These are phyloP conservation scores for Ogataea angusta DNA, from an alignment of 805 yeast genomes.

Conservation along the genomic window DNA sequence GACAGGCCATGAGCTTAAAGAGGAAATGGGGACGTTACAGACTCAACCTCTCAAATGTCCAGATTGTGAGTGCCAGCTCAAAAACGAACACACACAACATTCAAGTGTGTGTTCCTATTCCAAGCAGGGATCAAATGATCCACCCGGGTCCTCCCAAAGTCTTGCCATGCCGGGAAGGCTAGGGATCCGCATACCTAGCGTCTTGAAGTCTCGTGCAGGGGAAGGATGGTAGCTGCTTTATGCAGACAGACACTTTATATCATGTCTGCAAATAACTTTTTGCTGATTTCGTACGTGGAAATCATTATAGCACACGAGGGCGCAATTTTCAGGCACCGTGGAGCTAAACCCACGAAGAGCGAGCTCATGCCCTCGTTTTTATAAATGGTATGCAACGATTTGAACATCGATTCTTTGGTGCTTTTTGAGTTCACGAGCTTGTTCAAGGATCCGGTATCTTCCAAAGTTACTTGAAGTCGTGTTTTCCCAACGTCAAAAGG, in stretches of 20 bases:
- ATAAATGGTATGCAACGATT: conserved; percentile 59
- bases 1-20: conserved; percentile 7
- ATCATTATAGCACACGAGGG: conserved; percentile 99
- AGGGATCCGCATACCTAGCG: conserved; percentile 26
- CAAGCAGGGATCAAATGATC: conserved; percentile 12
- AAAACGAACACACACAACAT: conserved; percentile 19
- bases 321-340: conserved; percentile 86
- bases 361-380: conserved; percentile 76
- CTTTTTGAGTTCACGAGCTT: conserved; percentile 8
- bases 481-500: conserved; percentile 99
- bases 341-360: conserved; percentile 81
- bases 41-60: conserved; percentile 15
- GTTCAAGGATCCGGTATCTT: conserved; percentile 20
- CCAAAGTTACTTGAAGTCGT: conserved; percentile 68
- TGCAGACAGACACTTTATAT: neutral
- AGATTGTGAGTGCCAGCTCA: conserved; percentile 17
- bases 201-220: conserved; percentile 21
- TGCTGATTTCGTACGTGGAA: conserved; percentile 87
- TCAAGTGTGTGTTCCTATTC: conserved; percentile 13
- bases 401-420: conserved; percentile 56
- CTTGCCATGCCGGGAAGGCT: conserved; percentile 26
- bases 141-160: conserved; percentile 25
- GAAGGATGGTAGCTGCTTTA: conserved; percentile 16
- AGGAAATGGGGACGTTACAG: conserved; percentile 6
- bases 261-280: conserved; percentile 45